Evolutionary conservation across 768 basidiomycete species (phyloP).

Genomic region (Rhodotorula babjevae): DNA sequence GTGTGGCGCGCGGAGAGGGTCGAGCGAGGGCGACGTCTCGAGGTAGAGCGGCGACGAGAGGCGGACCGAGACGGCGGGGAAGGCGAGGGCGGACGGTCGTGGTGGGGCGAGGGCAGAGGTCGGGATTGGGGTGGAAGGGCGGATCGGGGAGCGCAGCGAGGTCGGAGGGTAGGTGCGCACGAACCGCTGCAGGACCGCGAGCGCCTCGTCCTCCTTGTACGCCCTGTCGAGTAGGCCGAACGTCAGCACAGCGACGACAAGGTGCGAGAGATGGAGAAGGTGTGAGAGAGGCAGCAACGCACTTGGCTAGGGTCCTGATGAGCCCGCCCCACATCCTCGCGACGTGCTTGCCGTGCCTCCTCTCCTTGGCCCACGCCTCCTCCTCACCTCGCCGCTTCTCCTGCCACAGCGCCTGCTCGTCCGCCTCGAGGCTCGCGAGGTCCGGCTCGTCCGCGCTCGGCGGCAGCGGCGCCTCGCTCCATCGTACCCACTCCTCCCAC

Average conservation of each 20-base stretch:
- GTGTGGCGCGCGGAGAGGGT: slow-evolving; percentile 16
- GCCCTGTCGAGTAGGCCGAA: background rate
- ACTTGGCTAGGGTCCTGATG: slow-evolving; percentile 29
- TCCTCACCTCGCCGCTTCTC: background rate
- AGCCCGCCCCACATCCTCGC: slow-evolving; percentile 32
- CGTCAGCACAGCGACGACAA: background rate
- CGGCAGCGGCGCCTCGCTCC: slow-evolving; percentile 15
- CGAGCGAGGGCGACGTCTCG: slow-evolving; percentile 22
- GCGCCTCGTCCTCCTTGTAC: slow-evolving; percentile 26
- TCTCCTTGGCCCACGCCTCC: slow-evolving; percentile 9
- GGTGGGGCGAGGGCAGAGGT: background rate
- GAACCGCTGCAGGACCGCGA: slow-evolving; percentile 33
- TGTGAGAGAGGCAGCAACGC: background rate
- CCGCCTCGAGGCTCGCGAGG: background rate
- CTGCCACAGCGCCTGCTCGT: background rate
- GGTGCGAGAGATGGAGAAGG: too few relatives aligned
- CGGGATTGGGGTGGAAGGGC: background rate
- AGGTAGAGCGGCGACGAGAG: slow-evolving; percentile 28
- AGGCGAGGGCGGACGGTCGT: background rate
- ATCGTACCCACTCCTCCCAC: slow-evolving; percentile 62
- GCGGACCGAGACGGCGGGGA: slow-evolving; percentile 6
- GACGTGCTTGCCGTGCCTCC: slow-evolving; percentile 19
- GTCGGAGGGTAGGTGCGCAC: slow-evolving; percentile 26
- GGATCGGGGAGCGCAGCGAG: background rate
- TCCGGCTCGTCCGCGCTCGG: background rate